Evolutionary conservation across 768 basidiomycete species (phyloP).

Genomic region (Rhodosporidiobolus sp.): DNA sequence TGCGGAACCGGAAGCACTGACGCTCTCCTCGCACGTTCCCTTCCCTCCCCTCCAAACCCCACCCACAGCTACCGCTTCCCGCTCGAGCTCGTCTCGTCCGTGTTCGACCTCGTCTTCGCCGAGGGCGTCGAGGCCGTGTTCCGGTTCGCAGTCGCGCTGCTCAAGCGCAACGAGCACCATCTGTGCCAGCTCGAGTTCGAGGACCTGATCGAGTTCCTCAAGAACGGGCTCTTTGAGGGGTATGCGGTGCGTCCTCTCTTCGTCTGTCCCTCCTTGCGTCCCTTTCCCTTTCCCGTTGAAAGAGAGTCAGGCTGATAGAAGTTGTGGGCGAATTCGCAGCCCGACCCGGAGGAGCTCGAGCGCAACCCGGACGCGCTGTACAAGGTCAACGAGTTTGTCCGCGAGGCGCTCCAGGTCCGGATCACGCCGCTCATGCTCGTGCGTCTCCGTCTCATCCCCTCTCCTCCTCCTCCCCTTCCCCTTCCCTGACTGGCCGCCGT

Average conservation of each 20-base stretch:
- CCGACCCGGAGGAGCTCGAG: conserved; percentile 44
- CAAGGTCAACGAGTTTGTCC: conserved; percentile 75
- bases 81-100: conserved; percentile 86
- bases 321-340: not conserved
- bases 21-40: no score
- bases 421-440: conserved; percentile 95
- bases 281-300: no score
- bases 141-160: conserved; percentile 80
- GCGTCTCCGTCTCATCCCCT: not conserved
- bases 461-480: not conserved
- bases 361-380: conserved; percentile 53
- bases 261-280: not conserved
- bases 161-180: conserved; percentile 80
- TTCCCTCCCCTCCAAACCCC: not conserved
- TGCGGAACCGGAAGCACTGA: not conserved
- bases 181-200: conserved; percentile 84
- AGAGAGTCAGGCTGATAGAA: conserved; percentile 14
- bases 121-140: conserved; percentile 97
- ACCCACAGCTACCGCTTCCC: conserved; percentile 67
- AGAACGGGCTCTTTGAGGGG: conserved; percentile 72
- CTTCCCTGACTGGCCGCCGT: not conserved
- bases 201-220: conserved; percentile 78
- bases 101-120: conserved; percentile 93
- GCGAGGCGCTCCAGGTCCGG: conserved; percentile 75
- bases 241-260: conserved; percentile 56